Evolutionary conservation across 83 land plant genomes (phyloP), one percentile per base, ranked within the genome.

Genomic region (Thuja plicata): DNA sequence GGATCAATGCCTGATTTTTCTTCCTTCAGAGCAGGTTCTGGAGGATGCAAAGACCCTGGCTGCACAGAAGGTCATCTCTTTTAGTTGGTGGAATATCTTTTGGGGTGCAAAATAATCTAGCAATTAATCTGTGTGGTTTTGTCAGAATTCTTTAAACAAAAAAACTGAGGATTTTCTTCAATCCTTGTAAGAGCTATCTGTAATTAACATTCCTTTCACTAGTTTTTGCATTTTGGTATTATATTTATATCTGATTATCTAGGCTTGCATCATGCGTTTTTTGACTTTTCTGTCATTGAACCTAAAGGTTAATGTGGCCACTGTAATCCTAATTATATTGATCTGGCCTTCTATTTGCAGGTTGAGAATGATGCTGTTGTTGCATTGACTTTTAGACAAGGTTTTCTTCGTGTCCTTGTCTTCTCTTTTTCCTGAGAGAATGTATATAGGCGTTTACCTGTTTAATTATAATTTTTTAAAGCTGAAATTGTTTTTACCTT

Each of bases 41-140:
- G 99, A 98, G 55, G 99, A 98, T 91, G 90, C 92, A 73, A 98
- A 95, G 88, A 96, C 99, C n/a, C 89, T 98, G 87, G 99, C 99
- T 48, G 97, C 97, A 21, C 99, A 97, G 86, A 96, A 94, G 99
- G 88, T 87, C 3, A 34, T 74, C 37, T 27, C 38, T 57, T 57
- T 88, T 41, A 15, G 32, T 78, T 13, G 3, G 34, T 76, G 76
- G 54, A 43, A 32, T 37, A 12, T 34, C 34, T 30, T 46, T 84
- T 86, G 10, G 55, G 34, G 3, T 54, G 8, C 48, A 80, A 86
- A 77, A 46, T 21, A 21, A 12, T 4, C n/a, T 77, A 2, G 21
- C 40, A 35, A 73, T 27, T 43, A 46, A 50, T 50, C 66, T 2
- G 35, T 2, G 35, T 48, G 45, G 32, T 80, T 43, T 79, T 37